phyloP scores from a whole-genome alignment of 306 rosid genomes.

The Malus sieversii region DNA sequence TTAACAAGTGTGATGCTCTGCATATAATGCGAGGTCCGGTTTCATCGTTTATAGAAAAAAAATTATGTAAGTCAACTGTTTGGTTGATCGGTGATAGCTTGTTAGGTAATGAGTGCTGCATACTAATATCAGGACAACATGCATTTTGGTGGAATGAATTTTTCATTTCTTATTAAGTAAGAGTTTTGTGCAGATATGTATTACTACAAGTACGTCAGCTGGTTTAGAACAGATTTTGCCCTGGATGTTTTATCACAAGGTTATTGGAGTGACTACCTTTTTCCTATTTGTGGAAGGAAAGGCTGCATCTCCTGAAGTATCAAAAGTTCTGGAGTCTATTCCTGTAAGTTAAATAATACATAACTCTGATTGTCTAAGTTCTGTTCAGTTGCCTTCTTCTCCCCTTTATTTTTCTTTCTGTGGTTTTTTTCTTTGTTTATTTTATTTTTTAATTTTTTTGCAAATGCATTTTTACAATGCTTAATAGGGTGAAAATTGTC shows the following conservation, averaged over 20 bases:
- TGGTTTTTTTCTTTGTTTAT: background rate
- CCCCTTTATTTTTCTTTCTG: background rate
- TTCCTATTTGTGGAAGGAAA: slow-evolving; percentile 92
- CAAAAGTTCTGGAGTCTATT: slow-evolving; percentile 73
- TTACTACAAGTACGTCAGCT: slow-evolving; percentile 80
- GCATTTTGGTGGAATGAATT: background rate
- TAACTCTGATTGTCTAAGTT: background rate
- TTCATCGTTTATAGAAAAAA: background rate
- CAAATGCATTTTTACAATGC: slow-evolving; percentile 10
- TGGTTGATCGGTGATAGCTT: background rate
- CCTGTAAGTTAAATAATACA: slow-evolving; percentile 52
- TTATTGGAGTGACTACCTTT: slow-evolving; percentile 73
- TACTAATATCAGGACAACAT: background rate
- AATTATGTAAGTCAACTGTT: background rate
- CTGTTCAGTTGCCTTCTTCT: background rate
- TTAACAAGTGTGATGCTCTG: background rate
- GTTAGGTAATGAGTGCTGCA: background rate
- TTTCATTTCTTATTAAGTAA: background rate
- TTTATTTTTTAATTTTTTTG: too few relatives aligned
- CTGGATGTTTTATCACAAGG: slow-evolving; percentile 98
- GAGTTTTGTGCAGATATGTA: slow-evolving; percentile 53
- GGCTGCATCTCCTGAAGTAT: slow-evolving; percentile 78
- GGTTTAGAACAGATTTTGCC: slow-evolving; percentile 95
- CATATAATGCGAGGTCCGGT: background rate
- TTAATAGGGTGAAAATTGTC: background rate